These are phyloP conservation scores for Dissophora globulifera DNA, from an alignment of 192 early-diverging fungal species.

Conservation along the genomic window DNA sequence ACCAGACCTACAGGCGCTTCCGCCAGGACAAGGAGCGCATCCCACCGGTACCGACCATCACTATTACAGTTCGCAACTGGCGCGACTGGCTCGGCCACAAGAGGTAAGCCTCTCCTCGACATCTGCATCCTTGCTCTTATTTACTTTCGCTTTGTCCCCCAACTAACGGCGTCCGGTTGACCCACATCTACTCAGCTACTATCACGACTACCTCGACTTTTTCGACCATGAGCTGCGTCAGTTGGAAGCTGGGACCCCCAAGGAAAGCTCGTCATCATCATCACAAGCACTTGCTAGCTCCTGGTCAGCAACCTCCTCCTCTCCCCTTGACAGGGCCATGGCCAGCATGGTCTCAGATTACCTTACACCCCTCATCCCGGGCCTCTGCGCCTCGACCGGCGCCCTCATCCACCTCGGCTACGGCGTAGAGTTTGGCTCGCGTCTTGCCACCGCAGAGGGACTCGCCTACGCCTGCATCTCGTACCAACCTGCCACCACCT, in stretches of 20 bases:
- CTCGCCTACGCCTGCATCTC: conserved; percentile 44
- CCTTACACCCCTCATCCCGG: conserved; percentile 35
- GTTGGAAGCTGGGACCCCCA: conserved; percentile 5
- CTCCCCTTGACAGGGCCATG: conserved; percentile 5
- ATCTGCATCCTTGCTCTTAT: no score
- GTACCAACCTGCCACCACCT: conserved; percentile 30
- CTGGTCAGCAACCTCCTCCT: conserved; percentile 2
- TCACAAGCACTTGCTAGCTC: conserved; percentile 2
- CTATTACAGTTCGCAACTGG: conserved; percentile 42
- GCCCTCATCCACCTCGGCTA: conserved; percentile 44
- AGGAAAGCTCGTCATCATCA: conserved; percentile 1
- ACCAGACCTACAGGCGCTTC: conserved; percentile 42
- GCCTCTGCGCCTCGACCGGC: conserved; percentile 38
- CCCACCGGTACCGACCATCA: conserved; percentile 40
- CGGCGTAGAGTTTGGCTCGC: conserved; percentile 42
- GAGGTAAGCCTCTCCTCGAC: conserved; percentile 1
- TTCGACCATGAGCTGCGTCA: conserved; percentile 37
- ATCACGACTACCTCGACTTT: conserved; percentile 50
- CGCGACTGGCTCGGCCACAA: conserved; percentile 48
- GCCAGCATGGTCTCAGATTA: conserved; percentile 35
- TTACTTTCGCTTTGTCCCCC: no score
- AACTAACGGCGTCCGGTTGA: no score
- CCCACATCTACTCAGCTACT: conserved; percentile 23
- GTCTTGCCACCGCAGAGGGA: conserved; percentile 29
- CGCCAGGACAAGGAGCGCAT: conserved; percentile 46